Evolutionary conservation across 768 basidiomycete genomes (phyloP), one percentile per base, ranked within the genome.

Genomic region (Leccinum fibrillosum): DNA sequence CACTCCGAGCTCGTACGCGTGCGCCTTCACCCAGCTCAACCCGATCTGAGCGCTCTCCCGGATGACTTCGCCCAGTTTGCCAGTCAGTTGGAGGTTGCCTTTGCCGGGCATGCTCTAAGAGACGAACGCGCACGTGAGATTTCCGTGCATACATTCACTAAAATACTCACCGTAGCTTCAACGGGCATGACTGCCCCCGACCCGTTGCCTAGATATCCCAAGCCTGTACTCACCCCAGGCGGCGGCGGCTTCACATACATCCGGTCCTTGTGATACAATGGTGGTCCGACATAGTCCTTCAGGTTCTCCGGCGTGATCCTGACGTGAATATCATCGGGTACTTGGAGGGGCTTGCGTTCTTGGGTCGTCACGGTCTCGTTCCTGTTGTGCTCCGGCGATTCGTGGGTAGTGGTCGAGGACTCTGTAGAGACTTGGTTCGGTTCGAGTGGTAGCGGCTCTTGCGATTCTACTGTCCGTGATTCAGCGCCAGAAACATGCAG

Each of bases 1-100:
- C 67, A 98, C 90, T 4, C 94, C 94, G 11, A 98, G 82, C 52
- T 90, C 87, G 69, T 82, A 89, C 12, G 97, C 92, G 68, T 98
- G 91, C 9, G 86, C 79, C 71, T 94, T 95, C 42, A 96, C 89
- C 89, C 92, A 98, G 68, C 89, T 90, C 59, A 98, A 74, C 4
- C 89, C 93, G 62, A 99, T 97, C 71, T 97, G 93, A 1, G 95
- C 94, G 61, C 90, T 92, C 75, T 98, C 97, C 37, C 92, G 83
- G 71, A 99, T 98, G 59, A 98, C 97, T 66, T 99, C 97, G 47
- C 96, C 96, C 4, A 99, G 87, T 75, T 98, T 98, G 39, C 97
- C 97, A 0, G 97, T 98, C 8, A 98, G 76, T 64, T 94, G 94
- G 2, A 99, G 78, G 15, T 81, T 82, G 12, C 96, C 96, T 71